A percentile compares a stretch with the other conserved stretches of the same genome.
Conservation (phyloP, 352 stramenopile species). For the Phytophthora constricta region DNA sequence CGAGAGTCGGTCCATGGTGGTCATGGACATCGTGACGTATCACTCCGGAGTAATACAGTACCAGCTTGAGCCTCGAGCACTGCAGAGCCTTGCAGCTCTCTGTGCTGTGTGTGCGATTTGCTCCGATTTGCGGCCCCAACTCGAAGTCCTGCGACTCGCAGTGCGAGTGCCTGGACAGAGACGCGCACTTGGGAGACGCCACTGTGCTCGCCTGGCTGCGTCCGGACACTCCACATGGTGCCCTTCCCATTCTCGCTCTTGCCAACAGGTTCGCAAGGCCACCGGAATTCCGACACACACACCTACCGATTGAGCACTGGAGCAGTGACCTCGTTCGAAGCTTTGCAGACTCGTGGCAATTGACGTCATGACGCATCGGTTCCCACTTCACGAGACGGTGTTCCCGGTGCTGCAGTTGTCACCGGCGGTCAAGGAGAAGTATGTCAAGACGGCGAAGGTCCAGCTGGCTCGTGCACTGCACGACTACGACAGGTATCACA, state of each 20-base stretch:
- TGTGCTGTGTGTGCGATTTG: background rate
- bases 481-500: slow-evolving; percentile 47
- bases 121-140: slow-evolving; percentile 24
- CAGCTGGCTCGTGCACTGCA: slow-evolving; percentile 39
- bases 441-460: slow-evolving; percentile 39
- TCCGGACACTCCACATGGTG: background rate
- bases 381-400: slow-evolving; percentile 45
- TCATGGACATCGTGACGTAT: no score
- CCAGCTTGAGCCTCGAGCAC: background rate
- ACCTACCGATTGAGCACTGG: no score
- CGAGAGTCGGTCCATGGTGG: background rate
- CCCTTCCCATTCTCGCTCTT: slow-evolving; percentile 37
- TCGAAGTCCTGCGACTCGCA: background rate
- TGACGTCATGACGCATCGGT: slow-evolving; percentile 36
- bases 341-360: background rate
- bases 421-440: slow-evolving; percentile 30
- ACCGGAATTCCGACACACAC: no score
- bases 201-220: slow-evolving; percentile 13
- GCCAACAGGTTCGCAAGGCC: slow-evolving; percentile 19
- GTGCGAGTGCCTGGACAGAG: slow-evolving; percentile 37
- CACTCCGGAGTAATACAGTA: no score
- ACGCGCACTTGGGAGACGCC: slow-evolving; percentile 24
- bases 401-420: slow-evolving; percentile 42
- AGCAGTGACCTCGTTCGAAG: no score
- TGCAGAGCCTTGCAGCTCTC: background rate